These are phyloP conservation scores for Sclerotinia borealis DNA, from an alignment of 2,329 filamentous ascomycete genomes.

Conservation along the genomic window DNA sequence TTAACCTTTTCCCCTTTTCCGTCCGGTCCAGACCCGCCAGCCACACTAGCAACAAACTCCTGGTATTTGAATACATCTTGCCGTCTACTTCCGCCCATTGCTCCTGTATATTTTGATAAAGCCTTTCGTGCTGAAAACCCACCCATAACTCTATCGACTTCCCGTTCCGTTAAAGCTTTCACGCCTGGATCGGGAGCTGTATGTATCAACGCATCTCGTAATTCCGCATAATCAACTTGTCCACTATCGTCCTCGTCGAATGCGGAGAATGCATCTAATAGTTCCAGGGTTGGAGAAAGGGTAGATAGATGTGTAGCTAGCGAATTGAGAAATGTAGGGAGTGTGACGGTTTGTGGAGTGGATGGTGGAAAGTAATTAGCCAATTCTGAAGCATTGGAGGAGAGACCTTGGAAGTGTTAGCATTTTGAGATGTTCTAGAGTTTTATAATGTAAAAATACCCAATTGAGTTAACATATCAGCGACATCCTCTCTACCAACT, in stretches of 20 bases:
- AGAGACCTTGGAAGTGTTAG: conserved; percentile 52
- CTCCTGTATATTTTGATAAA: conserved; percentile 57
- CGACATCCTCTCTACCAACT: conserved; percentile 76
- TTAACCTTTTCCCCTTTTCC: conserved; percentile 20
- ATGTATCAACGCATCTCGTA: conserved; percentile 76
- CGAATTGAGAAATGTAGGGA: conserved; percentile 80
- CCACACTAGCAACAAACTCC: conserved; percentile 63
- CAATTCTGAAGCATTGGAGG: conserved; percentile 64
- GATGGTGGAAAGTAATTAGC: conserved; percentile 75
- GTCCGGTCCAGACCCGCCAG: conserved; percentile 26
- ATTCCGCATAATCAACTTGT: conserved; percentile 76
- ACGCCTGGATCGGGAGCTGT: conserved; percentile 72
- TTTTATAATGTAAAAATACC: conserved; percentile 42
- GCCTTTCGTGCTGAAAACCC: conserved; percentile 81
- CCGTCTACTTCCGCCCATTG: conserved; percentile 48
- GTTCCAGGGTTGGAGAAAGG: conserved; percentile 71
- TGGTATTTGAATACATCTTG: conserved; percentile 91
- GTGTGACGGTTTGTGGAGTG: conserved; percentile 65
- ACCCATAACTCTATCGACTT: conserved; percentile 81
- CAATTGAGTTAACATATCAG: conserved; percentile 80
- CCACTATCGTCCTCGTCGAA: conserved; percentile 96
- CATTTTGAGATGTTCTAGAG: neutral
- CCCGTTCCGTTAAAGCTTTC: conserved; percentile 56
- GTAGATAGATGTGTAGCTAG: conserved; percentile 68
- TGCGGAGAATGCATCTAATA: conserved; percentile 84